Conservation (phyloP, 1,284 basidiomycete genomes). For the Earliella scabrosa region DNA sequence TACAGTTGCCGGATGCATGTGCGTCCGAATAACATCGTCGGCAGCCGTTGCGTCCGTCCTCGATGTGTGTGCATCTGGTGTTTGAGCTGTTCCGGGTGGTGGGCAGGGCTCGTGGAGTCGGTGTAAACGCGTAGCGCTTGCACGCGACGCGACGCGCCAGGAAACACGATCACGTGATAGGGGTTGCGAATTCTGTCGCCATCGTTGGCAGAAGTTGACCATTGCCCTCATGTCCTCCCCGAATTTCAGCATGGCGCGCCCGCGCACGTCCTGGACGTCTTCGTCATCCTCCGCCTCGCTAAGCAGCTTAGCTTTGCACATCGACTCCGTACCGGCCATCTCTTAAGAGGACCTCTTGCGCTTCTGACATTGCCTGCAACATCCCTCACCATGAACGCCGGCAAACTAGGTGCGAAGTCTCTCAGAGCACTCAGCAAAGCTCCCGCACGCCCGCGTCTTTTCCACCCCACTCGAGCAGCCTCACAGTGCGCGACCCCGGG, state of each 20-base stretch:
- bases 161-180: conserved; percentile 25
- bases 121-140: too few relatives aligned
- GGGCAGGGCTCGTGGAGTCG: too few relatives aligned
- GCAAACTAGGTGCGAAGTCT: conserved; percentile 19
- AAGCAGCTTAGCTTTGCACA: background rate
- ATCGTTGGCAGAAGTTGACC: conserved; percentile 18
- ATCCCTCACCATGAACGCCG: conserved; percentile 23
- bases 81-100: too few relatives aligned
- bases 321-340: background rate
- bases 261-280: background rate
- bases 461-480: conserved; percentile 28
- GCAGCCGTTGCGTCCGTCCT: too few relatives aligned
- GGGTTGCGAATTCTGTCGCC: conserved; percentile 33
- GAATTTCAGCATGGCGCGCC: conserved; percentile 7
- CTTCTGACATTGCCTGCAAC: background rate
- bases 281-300: conserved; percentile 13
- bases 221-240: conserved; percentile 1
- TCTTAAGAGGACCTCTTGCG: background rate
- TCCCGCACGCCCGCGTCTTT: conserved; percentile 12
- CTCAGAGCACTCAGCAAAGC: conserved; percentile 22
- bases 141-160: background rate
- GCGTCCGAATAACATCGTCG: too few relatives aligned
- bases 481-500: conserved; percentile 30
- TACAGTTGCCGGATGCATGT: too few relatives aligned
- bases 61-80: too few relatives aligned